Evolutionary conservation across 495 filamentous ascomycete genomes (phyloP), one percentile per base, ranked within the genome.

Genomic region (Podospora appendiculata): DNA sequence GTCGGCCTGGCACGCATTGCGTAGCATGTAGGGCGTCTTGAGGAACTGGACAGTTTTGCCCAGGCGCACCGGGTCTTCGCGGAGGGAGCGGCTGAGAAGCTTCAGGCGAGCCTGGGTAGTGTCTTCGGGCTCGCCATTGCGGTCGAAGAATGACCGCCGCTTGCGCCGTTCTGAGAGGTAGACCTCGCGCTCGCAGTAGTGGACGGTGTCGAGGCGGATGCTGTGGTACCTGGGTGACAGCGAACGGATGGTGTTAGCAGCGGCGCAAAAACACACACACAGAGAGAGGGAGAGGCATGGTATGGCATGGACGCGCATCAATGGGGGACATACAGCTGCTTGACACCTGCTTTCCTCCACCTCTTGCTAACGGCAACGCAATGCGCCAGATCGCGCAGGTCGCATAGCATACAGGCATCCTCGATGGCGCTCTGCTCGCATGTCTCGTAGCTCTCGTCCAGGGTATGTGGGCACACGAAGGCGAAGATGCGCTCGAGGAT

Each of bases 11-110:
- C 80, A 87, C 7, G 86, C 85, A 69, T 96, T 92, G 41, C 93
- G 83, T 43, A 89, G 85, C 93, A 96, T 96, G 66, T 96, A 97
- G n/a, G 93, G 88, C 59, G 87, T 85, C 70, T 95, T 92, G 49
- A 98, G 71, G 50, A 84, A 87, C 53, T 85, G 70, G 10, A 96
- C 88, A 25, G 78, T 72, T 6, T 70, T 64, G 0, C 81, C 89
- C 13, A 93, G 71, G 33, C 73, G 70, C 8, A 76, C 75, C 19
- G 77, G 76, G 32, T 86, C 82, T 34, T 91, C 85, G 52, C 91
- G 80, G 35, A 97, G 81, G 0, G 90, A 84, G 41, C 88, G 82
- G 64, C 83, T 87, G 41, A 98, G 78, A 45, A 95, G 73, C 51
- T 80, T 75, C 16, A 98, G 78, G 13, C 93, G 84, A 52, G 82